Percentiles rank a stretch among this genome's conserved stretches.
These are phyloP conservation scores for Coprinellus aureogranulatus DNA, from an alignment of 768 basidiomycete genomes.

Conservation along the genomic window DNA sequence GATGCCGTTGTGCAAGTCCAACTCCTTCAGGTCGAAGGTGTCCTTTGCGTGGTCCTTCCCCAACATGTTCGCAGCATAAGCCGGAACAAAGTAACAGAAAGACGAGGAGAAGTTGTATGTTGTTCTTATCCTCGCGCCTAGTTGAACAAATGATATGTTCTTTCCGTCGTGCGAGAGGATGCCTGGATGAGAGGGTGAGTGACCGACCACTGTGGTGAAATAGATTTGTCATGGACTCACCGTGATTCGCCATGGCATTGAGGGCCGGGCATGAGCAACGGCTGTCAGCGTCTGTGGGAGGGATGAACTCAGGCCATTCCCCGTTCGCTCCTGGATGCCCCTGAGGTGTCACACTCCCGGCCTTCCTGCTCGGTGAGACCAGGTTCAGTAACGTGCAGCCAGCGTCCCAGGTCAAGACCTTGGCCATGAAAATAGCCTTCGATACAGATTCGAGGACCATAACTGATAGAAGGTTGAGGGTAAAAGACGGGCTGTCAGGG, in stretches of 20 bases:
- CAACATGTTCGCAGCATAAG: constrained; percentile 56
- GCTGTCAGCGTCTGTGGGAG: constrained; percentile 62
- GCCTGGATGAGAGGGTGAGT: constrained; percentile 33
- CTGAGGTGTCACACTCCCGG: constrained; percentile 54
- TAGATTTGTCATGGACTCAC: constrained; percentile 31
- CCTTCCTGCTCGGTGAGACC: constrained; percentile 44
- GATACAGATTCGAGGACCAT: neutral
- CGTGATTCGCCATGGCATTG: constrained; percentile 83
- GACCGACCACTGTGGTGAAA: constrained; percentile 6
- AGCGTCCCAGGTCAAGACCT: constrained; percentile 51
- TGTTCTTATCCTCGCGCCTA: constrained; percentile 40
- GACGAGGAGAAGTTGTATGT: constrained; percentile 71
- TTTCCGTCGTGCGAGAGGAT: constrained; percentile 64
- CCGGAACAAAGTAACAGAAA: constrained; percentile 67
- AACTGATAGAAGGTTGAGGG: neutral
- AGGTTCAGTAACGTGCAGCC: constrained; percentile 51
- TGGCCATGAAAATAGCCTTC: constrained; percentile 8
- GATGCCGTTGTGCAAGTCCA: constrained; percentile 73
- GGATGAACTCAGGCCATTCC: constrained; percentile 64
- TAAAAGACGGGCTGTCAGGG: too few relatives aligned
- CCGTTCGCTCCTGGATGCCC: constrained; percentile 59
- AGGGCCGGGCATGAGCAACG: constrained; percentile 71
- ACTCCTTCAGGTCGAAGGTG: constrained; percentile 62
- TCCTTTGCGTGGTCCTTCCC: constrained; percentile 56
- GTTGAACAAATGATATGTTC: constrained; percentile 61